Base-by-base conservation (phyloP, 1,139 yeast species). In the Oligophagozyma castellii region DNA sequence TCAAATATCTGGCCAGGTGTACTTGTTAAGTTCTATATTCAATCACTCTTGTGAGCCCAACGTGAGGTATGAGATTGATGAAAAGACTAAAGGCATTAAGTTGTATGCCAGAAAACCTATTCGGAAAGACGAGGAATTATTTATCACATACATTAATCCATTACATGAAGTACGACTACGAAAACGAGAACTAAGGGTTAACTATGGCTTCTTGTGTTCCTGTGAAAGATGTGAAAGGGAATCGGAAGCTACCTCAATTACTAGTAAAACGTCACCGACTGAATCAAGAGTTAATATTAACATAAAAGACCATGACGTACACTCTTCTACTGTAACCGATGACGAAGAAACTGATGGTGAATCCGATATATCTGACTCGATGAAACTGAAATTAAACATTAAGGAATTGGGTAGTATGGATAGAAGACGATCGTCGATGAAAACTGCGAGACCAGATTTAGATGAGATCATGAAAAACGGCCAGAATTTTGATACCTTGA, bases 21-120 rank as follows among this genome's bases (percentile, higher is more conserved):
- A 62, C 46, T 59, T 69, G 37, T 51, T 65, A 4, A 80, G 76
- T 38, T 72, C 89, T 1, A 81, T 77, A 44, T 57, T 80, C 44
- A 80, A 80, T 45, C 94, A 81, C 48, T 65, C 64, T 37, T 81
- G 94, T 57, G 71, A 65, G 28, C 89, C 92, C 1, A 79, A 74
- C 43, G 72, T 73, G 3, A 59, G 64, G 19, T 77, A 73, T 16
- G 64, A 69, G 30, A 58, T 70, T 7, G 60, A 65, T 13, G 56
- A 56, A 6, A 61, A 65, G 24, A 20, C 19, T 22, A 59, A 68
- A 27, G 78, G 79, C 4, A 59, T 80, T 36, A 70, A 65, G 41
- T 73, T 78, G 0, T 56, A 46, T 35, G 83, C 93, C 0, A 59
- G 63, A 14, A 59, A 70, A 29, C 71, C 69, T 30, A 72, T 81